Base-by-base conservation (phyloP, 2,329 filamentous ascomycete species). In the Phyllosticta capitalensis region DNA sequence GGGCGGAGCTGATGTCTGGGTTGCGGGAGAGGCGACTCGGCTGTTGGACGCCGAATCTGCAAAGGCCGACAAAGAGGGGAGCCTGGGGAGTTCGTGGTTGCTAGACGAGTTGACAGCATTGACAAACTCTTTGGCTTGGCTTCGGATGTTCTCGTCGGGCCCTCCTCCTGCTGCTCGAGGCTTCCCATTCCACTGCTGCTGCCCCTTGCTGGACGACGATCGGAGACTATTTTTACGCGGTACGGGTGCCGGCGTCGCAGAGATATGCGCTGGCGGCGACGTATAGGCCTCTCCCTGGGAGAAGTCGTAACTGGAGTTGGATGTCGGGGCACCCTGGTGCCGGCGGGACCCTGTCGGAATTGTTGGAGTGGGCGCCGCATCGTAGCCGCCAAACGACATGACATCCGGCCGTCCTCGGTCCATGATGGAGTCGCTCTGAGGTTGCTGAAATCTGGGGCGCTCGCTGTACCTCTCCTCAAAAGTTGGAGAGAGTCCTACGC, bases 321-420 rank as follows among this genome's bases (percentile, higher is more conserved):
- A 74, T 7, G 62, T 69, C 67, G 38, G 70, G 59, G 73, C 67
- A 22, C 77, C 74, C 50, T 74, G 75, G 52, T 73, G 66, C 64
- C 81, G 76, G 63, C 90, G 84, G 60, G 92, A 90, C 5, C 92
- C 92, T 54, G 81, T 87, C 33, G 90, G 90, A 38, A 96, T 81
- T 26, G 85, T 92, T 5, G 92, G 92, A 45, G 87, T 92, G 14
- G 92, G 92, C 24, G 91, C 92, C 56, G 90, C 88, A 69, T 94
- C 88, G 74, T 87, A 85, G 66, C 87, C 83, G 65, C 81, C 77
- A 67, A 81, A 76, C 48, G 72, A 71, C 55, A 72, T 71, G 45
- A 75, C 74, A n/a, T 73, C 70, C 6, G 74, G 69, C 48, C 76
- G 69, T 17, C 74, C 74, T 61, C 76, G 70, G 53, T 74, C 72